These are phyloP conservation scores for Oenanthe sinensis DNA, from an alignment of 129 eudicot genomes.

Conservation along the genomic window DNA sequence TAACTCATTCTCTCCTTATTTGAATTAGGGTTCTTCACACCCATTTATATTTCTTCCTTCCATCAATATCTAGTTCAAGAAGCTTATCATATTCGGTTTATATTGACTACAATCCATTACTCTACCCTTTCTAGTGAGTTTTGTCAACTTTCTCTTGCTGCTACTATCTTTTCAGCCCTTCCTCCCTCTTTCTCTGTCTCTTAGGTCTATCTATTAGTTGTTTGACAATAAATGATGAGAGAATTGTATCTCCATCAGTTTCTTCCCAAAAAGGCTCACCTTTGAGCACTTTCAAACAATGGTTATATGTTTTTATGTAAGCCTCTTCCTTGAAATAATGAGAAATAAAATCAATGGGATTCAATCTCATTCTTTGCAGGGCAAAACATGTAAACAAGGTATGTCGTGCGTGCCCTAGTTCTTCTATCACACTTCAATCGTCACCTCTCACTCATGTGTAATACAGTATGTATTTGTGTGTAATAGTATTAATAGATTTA, in stretches of 20 bases:
- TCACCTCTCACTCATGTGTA: too few species aligned
- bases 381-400: not conserved
- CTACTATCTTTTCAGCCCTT: not conserved
- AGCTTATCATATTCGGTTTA: not conserved
- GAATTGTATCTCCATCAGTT: not conserved
- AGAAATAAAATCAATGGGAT: not conserved
- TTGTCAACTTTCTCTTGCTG: not conserved
- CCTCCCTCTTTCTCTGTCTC: not conserved
- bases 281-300: not conserved
- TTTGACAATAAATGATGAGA: not conserved
- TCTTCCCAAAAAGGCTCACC: not conserved
- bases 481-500: too few species aligned
- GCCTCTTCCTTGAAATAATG: not conserved
- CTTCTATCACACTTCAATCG: too few species aligned
- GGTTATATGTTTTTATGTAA: not conserved
- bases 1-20: too few species aligned
- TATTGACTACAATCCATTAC: not conserved
- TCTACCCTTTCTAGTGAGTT: not conserved
- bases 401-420: not conserved
- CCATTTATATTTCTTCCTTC: too few species aligned
- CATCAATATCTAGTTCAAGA: too few species aligned
- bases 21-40: too few species aligned
- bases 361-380: not conserved
- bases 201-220: not conserved
- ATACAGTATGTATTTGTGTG: too few species aligned